These are phyloP conservation scores for Acidomyces sp. DNA, from an alignment of 495 filamentous ascomycete species.

Conservation along the genomic window DNA sequence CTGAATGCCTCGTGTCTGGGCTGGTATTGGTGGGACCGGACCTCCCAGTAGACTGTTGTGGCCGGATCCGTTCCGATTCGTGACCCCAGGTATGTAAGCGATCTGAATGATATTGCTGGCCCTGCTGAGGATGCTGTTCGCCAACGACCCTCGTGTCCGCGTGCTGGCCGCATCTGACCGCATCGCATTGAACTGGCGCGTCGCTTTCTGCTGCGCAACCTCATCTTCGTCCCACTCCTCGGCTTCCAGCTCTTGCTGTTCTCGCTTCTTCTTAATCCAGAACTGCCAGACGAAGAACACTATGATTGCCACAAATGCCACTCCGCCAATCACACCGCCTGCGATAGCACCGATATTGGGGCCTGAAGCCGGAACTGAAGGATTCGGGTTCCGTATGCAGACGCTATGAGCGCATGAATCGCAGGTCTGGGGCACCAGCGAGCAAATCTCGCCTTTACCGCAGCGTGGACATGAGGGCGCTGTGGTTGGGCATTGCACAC, in stretches of 20 bases:
- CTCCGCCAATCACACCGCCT: slow-evolving; percentile 68
- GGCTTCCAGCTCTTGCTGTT: slow-evolving; percentile 41
- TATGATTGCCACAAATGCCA: slow-evolving; percentile 52
- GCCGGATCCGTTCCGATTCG: slow-evolving; percentile 72
- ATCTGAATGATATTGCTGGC: slow-evolving; percentile 99
- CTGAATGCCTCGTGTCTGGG: slow-evolving; percentile 17
- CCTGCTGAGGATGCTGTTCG: slow-evolving; percentile 86
- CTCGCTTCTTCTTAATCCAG: slow-evolving; percentile 66
- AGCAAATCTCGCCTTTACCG: slow-evolving; percentile 35
- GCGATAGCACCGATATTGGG: slow-evolving; percentile 69
- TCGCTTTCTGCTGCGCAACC: slow-evolving; percentile 36
- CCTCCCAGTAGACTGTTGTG: slow-evolving; percentile 66
- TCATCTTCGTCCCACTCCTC: slow-evolving; percentile 44
- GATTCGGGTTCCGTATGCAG: slow-evolving; percentile 39
- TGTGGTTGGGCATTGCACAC: slow-evolving; percentile 25
- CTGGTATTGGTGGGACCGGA: slow-evolving; percentile 80
- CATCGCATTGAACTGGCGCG: slow-evolving; percentile 29
- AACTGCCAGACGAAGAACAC: slow-evolving; percentile 77
- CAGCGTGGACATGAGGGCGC: slow-evolving; percentile 25
- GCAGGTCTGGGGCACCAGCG: slow-evolving; percentile 43
- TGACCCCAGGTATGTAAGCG: slow-evolving; percentile 95
- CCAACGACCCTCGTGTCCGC: slow-evolving; percentile 80
- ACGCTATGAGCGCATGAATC: slow-evolving; percentile 43
- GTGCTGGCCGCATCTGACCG: slow-evolving; percentile 52
- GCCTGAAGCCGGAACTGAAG: slow-evolving; percentile 30